Evolutionary conservation across 805 yeast species (phyloP).

Genomic region (Vanderwaltozyma tropicalis): DNA sequence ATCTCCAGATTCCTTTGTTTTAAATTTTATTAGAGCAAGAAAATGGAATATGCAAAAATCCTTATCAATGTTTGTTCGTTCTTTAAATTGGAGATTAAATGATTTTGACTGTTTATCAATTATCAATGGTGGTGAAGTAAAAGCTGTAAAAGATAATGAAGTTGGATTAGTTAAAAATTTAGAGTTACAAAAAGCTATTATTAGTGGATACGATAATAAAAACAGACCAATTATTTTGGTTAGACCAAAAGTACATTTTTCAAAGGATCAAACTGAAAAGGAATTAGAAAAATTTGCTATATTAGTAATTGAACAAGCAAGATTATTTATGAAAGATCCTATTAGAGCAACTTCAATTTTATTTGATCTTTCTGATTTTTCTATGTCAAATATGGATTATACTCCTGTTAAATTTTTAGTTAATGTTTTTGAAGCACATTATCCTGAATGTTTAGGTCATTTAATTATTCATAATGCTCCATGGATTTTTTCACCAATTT

Average conservation of each 20-base stretch:
- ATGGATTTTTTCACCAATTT: slow-evolving; percentile 87
- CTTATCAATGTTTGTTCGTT: slow-evolving; percentile 54
- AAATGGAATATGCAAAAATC: slow-evolving; percentile 68
- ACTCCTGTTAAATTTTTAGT: slow-evolving; percentile 80
- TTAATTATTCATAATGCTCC: slow-evolving; percentile 87
- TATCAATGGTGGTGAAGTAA: slow-evolving; percentile 59
- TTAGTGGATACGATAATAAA: slow-evolving; percentile 61
- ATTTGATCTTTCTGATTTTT: slow-evolving; percentile 77
- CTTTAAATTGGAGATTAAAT: slow-evolving; percentile 64
- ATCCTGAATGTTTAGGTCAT: slow-evolving; percentile 84
- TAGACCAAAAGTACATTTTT: slow-evolving; percentile 63
- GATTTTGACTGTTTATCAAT: slow-evolving; percentile 53
- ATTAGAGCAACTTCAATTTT: slow-evolving; percentile 74
- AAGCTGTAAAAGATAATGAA: slow-evolving; percentile 37
- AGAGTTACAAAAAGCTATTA: slow-evolving; percentile 56
- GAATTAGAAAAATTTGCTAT: slow-evolving; percentile 69
- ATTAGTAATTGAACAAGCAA: slow-evolving; percentile 64
- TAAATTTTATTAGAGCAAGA: slow-evolving; percentile 76
- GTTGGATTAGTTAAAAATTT: slow-evolving; percentile 33
- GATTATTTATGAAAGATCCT: slow-evolving; percentile 62
- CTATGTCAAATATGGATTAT: slow-evolving; percentile 86
- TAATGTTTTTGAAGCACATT: slow-evolving; percentile 83
- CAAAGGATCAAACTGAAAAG: slow-evolving; percentile 52
- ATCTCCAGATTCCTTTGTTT: slow-evolving; percentile 62
- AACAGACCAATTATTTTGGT: slow-evolving; percentile 74